Evolutionary conservation across 352 stramenopile genomes (phyloP).

Genomic region (Globisporangium iwayamae): DNA sequence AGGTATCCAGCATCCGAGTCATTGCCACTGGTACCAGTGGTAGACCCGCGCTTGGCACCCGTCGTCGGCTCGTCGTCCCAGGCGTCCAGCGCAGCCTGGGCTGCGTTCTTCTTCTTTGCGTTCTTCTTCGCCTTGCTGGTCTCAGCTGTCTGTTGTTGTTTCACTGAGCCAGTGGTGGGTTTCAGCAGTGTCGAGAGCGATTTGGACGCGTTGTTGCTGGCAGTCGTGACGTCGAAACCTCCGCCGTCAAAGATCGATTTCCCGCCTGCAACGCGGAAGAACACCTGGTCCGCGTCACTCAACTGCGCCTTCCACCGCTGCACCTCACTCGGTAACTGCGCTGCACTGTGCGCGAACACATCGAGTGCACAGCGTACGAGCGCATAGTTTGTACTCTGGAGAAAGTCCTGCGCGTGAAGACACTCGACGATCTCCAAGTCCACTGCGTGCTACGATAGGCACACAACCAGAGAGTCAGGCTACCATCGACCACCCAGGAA

Average conservation of each 20-base stretch:
- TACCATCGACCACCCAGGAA: too few species aligned
- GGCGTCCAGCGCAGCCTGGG: slow-evolving; percentile 10
- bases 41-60: background rate
- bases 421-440: slow-evolving; percentile 32
- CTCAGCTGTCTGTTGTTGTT: slow-evolving; percentile 16
- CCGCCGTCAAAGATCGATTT: slow-evolving; percentile 28
- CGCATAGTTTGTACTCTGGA: slow-evolving; percentile 24
- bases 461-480: background rate
- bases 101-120: slow-evolving; percentile 22
- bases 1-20: slow-evolving; percentile 12
- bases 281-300: slow-evolving; percentile 19
- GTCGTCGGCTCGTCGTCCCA: slow-evolving; percentile 11
- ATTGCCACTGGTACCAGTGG: background rate
- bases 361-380: slow-evolving; percentile 42
- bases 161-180: slow-evolving; percentile 3
- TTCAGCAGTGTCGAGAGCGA: background rate
- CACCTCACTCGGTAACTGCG: slow-evolving; percentile 20
- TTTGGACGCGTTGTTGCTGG: background rate
- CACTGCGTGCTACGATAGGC: slow-evolving; percentile 5
- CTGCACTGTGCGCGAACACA: slow-evolving; percentile 20
- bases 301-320: slow-evolving; percentile 30
- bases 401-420: slow-evolving; percentile 52
- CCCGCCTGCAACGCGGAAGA: slow-evolving; percentile 32
- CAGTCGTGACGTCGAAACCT: slow-evolving; percentile 23
- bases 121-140: slow-evolving; percentile 35